phyloP scores from a whole-genome alignment of 495 filamentous ascomycete species.

The Filosporella fistucella region DNA sequence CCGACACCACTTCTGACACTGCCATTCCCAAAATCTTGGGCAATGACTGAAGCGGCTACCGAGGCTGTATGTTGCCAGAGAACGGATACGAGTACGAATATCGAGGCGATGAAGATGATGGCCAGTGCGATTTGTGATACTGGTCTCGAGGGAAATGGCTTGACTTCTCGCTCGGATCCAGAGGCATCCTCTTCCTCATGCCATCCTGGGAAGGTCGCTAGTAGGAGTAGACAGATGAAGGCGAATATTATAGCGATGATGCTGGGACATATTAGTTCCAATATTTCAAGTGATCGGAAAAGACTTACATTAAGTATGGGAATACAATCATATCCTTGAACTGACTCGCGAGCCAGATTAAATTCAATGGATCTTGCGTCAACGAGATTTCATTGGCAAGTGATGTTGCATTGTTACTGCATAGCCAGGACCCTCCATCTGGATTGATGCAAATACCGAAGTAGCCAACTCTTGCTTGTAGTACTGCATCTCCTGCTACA shows the following conservation, averaged over 20 bases:
- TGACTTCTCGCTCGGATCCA: constrained; percentile 66
- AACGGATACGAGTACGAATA: constrained; percentile 73
- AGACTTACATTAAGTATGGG: constrained; percentile 64
- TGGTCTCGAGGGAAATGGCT: constrained; percentile 72
- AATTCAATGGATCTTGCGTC: constrained; percentile 73
- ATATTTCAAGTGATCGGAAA: not conserved
- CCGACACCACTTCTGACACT: constrained; percentile 86
- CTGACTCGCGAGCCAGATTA: constrained; percentile 74
- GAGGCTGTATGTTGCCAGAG: constrained; percentile 88
- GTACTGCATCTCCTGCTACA: constrained; percentile 60
- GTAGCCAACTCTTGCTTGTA: constrained; percentile 69
- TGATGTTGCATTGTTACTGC: constrained; percentile 72
- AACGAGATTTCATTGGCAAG: constrained; percentile 63
- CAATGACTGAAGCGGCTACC: constrained; percentile 87
- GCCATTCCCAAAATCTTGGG: constrained; percentile 93
- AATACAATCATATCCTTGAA: constrained; percentile 83
- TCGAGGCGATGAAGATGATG: constrained; percentile 73
- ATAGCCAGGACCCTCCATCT: constrained; percentile 66
- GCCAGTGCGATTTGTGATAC: constrained; percentile 72
- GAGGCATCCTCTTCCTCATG: constrained; percentile 65
- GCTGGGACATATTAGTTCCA: constrained; percentile 30
- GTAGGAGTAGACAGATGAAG: constrained; percentile 67
- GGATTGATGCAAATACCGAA: constrained; percentile 71
- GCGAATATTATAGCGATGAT: constrained; percentile 83
- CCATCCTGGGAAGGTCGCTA: constrained; percentile 80